Evolutionary conservation across 805 yeast species (phyloP).

Genomic region (Kodamaea leandrae): DNA sequence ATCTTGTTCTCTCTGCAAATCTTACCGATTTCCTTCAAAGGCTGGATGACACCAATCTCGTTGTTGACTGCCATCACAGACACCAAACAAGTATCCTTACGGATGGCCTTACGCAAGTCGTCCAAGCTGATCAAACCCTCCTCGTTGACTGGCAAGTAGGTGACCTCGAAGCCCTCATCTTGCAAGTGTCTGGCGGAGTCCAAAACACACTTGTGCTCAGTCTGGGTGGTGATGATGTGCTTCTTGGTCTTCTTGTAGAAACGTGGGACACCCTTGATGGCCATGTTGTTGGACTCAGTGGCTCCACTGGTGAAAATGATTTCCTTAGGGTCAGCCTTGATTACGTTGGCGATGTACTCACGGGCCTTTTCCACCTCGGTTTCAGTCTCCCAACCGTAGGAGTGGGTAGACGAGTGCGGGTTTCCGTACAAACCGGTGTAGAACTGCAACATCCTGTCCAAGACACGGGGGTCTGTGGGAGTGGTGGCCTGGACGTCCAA

Average conservation of each 20-base stretch:
- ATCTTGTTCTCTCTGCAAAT: slow-evolving; percentile 85
- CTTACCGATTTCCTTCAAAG: slow-evolving; percentile 87
- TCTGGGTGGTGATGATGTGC: slow-evolving; percentile 93
- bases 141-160: slow-evolving; percentile 78
- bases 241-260: slow-evolving; percentile 86
- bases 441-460: slow-evolving; percentile 81
- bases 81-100: slow-evolving; percentile 87
- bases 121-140: slow-evolving; percentile 81
- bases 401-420: slow-evolving; percentile 95
- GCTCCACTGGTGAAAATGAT: slow-evolving; percentile 97
- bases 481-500: slow-evolving; percentile 98
- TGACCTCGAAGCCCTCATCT: slow-evolving; percentile 95
- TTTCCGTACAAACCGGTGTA: slow-evolving; percentile 94
- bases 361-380: slow-evolving; percentile 87
- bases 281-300: slow-evolving; percentile 95
- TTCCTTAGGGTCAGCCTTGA: slow-evolving; percentile 94
- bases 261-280: slow-evolving; percentile 91
- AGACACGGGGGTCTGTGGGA: slow-evolving; percentile 94
- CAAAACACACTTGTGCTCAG: slow-evolving; percentile 98
- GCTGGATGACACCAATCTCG: slow-evolving; percentile 97
- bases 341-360: slow-evolving; percentile 73
- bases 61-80: slow-evolving; percentile 97
- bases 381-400: slow-evolving; percentile 99
- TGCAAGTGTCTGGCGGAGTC: slow-evolving; percentile 94
- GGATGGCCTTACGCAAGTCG: slow-evolving; percentile 74